Evolutionary conservation across 805 yeast genomes (phyloP).

Genomic region (Saturnispora silvae): DNA sequence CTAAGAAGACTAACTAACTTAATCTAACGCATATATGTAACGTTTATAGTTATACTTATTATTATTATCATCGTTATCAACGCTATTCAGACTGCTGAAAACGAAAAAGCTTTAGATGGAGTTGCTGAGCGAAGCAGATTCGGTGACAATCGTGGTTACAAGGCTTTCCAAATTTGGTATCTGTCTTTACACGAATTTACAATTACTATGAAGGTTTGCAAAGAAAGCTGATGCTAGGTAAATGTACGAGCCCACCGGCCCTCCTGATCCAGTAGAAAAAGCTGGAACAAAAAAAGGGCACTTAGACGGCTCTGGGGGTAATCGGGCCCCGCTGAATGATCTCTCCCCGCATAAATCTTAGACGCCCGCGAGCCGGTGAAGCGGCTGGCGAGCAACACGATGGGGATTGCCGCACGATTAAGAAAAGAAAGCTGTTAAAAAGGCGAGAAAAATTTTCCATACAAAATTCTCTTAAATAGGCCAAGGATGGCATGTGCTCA

Average conservation of each 20-base stretch:
- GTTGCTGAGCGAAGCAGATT: too few relatives aligned
- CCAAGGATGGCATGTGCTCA: too few relatives aligned
- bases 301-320: constrained; percentile 48
- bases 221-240: background rate
- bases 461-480: too few relatives aligned
- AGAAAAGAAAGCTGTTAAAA: constrained; percentile 12
- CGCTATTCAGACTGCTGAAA: too few relatives aligned
- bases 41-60: background rate
- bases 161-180: background rate
- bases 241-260: constrained; percentile 63
- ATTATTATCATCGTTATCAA: too few relatives aligned
- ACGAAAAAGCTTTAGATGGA: too few relatives aligned
- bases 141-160: background rate
- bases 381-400: constrained; percentile 50
- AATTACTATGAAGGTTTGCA: background rate
- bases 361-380: constrained; percentile 6
- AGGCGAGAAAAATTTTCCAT: constrained; percentile 1
- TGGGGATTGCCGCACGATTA: constrained; percentile 61
- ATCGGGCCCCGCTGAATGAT: constrained; percentile 25
- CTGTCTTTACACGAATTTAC: background rate
- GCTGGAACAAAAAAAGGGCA: constrained; percentile 40
- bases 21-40: background rate
- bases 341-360: constrained; percentile 42
- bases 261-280: constrained; percentile 25
- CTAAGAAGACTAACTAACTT: constrained; percentile 26